Evolutionary conservation across 2,329 filamentous ascomycete species (phyloP).

Genomic region (Pseudogymnoascus sp.): DNA sequence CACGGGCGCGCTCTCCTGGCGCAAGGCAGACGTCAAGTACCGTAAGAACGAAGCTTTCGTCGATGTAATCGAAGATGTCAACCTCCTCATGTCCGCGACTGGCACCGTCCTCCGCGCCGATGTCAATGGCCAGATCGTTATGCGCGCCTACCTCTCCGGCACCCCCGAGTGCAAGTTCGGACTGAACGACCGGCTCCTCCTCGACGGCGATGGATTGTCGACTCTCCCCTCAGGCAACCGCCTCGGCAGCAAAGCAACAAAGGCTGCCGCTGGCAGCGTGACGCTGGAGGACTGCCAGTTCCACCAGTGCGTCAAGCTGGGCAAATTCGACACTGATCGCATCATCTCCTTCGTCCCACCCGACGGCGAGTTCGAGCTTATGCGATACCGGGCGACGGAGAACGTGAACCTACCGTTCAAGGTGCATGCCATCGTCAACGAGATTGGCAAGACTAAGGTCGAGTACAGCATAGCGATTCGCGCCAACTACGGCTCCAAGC

Average conservation of each 20-base stretch:
- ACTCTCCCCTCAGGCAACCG: constrained; percentile 66
- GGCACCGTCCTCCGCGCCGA: constrained; percentile 92
- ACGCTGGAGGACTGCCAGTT: constrained; percentile 97
- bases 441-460: constrained; percentile 92
- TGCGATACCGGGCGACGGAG: constrained; percentile 96
- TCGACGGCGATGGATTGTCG: constrained; percentile 67
- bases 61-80: constrained; percentile 98
- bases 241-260: constrained; percentile 79
- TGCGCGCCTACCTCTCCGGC: constrained; percentile 94
- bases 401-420: constrained; percentile 99
- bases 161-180: constrained; percentile 99
- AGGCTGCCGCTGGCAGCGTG: constrained; percentile 89
- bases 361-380: constrained; percentile 96
- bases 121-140: constrained; percentile 94
- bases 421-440: constrained; percentile 96
- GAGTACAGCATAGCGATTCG: constrained; percentile 98
- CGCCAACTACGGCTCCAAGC: constrained; percentile 90
- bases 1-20: constrained; percentile 92
- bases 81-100: constrained; percentile 96
- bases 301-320: constrained; percentile 96
- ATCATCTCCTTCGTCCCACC: constrained; percentile 97
- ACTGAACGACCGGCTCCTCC: constrained; percentile 84
- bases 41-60: constrained; percentile 99
- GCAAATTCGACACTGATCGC: constrained; percentile 91
- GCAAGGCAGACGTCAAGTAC: constrained; percentile 95